Percentiles rank a stretch among this genome's conserved stretches.
Conservation (phyloP, 495 filamentous ascomycete genomes). For the Lophium mytilinum region DNA sequence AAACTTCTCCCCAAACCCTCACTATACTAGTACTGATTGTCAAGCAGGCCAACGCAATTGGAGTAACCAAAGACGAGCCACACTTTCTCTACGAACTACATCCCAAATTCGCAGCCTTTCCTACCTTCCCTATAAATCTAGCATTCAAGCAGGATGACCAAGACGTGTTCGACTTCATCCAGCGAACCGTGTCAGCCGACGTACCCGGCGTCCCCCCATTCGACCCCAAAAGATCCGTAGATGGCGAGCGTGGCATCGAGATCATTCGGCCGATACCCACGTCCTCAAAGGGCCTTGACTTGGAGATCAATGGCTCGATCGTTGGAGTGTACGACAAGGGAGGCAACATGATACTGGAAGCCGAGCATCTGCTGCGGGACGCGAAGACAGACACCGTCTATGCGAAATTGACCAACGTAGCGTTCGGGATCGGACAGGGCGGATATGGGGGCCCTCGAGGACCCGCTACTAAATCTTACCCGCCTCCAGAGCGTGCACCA, state of each 20-base stretch:
- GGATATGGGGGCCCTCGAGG: constrained; percentile 29
- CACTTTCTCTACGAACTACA: constrained; percentile 31
- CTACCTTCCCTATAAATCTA: constrained; percentile 30
- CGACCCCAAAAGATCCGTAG: constrained; percentile 27
- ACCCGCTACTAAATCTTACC: constrained; percentile 12
- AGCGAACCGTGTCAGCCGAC: constrained; percentile 16
- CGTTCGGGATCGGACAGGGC: constrained; percentile 29
- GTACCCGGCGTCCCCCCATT: constrained; percentile 28
- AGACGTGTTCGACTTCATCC: constrained; percentile 29
- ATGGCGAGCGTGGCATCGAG: constrained; percentile 29
- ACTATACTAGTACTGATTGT: not conserved
- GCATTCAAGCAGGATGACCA: constrained; percentile 28
- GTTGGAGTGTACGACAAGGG: constrained; percentile 30
- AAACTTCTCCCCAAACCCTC: not conserved
- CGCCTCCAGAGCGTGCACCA: constrained; percentile 20
- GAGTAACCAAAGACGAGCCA: constrained; percentile 24
- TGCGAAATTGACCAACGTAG: constrained; percentile 20
- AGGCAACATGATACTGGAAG: constrained; percentile 27
- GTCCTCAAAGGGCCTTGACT: constrained; percentile 23
- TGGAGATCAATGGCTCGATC: constrained; percentile 24
- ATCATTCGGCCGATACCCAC: constrained; percentile 22
- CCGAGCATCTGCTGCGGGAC: constrained; percentile 21
- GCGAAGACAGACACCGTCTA: constrained; percentile 25
- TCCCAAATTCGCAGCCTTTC: constrained; percentile 27
- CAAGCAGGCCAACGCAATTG: constrained; percentile 28